Percentiles rank a stretch among this genome's conserved stretches.
Evolutionary conservation across 2,329 filamentous ascomycete genomes (phyloP).

Genomic region (Fusarium anguioides): DNA sequence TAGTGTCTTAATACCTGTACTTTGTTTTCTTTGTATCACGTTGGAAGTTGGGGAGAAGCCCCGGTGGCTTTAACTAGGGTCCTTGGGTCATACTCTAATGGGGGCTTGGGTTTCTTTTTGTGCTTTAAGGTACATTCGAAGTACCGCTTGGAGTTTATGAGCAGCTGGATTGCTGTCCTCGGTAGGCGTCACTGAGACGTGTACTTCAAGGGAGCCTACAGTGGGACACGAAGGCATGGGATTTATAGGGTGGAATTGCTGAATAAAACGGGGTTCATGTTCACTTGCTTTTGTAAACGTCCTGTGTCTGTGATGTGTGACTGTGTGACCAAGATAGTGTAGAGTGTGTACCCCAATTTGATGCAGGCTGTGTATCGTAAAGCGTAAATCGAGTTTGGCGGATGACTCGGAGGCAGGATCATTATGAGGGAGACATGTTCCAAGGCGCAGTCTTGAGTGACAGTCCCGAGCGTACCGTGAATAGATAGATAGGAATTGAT

Average conservation of each 20-base stretch:
- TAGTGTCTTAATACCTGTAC: conserved; percentile 42
- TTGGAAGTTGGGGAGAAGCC: conserved; percentile 46
- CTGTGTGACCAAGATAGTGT: neutral
- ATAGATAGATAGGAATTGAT: neutral
- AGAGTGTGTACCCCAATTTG: neutral
- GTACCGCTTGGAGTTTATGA: conserved; percentile 36
- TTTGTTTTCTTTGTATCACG: conserved; percentile 38
- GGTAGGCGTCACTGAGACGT: conserved; percentile 29
- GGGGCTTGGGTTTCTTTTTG: conserved; percentile 28
- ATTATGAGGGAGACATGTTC: neutral
- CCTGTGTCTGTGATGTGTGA: no score
- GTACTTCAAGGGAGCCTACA: conserved; percentile 28
- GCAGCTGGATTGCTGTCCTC: conserved; percentile 38
- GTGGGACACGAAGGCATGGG: conserved; percentile 41
- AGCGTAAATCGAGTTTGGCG: neutral
- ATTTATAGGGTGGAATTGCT: conserved; percentile 26
- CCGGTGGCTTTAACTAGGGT: conserved; percentile 49
- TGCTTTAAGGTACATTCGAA: conserved; percentile 25
- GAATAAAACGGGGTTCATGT: conserved; percentile 36
- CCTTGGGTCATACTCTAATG: conserved; percentile 41
- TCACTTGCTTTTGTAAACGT: no score
- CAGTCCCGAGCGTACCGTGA: neutral
- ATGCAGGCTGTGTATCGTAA: neutral
- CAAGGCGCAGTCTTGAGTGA: conserved; percentile 27
- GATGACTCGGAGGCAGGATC: conserved; percentile 9